These are phyloP conservation scores for Medicago truncatula DNA, from an alignment of 306 rosid species.

Conservation along the genomic window DNA sequence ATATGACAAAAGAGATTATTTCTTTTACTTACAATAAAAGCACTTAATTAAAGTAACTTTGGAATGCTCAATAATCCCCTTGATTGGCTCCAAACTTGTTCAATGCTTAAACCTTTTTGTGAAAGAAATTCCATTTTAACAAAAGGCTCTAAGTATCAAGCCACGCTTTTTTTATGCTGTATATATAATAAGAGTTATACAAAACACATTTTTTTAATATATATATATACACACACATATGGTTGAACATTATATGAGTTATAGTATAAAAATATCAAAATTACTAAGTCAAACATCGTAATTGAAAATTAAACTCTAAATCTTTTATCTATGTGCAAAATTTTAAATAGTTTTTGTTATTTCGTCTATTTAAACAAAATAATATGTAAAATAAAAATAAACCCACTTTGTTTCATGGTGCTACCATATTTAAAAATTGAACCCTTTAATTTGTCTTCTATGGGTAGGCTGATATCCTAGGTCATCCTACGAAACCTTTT, in stretches of 20 bases:
- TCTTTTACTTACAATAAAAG: not conserved
- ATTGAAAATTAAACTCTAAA: too few species aligned
- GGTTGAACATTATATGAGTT: too few species aligned
- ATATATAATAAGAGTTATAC: not conserved
- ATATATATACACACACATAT: too few species aligned
- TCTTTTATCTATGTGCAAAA: too few species aligned
- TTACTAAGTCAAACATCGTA: too few species aligned
- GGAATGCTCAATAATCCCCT: not conserved
- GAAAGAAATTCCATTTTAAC: not conserved
- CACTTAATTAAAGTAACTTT: not conserved
- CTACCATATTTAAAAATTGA: constrained; percentile 13
- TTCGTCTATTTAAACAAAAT: too few species aligned
- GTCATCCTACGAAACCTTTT: not conserved
- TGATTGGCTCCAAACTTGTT: not conserved
- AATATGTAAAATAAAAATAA: not conserved
- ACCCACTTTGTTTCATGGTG: not conserved
- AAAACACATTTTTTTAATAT: too few species aligned
- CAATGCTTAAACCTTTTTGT: not conserved
- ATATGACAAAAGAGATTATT: too few species aligned
- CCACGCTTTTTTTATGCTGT: not conserved
- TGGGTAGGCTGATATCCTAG: constrained; percentile 24
- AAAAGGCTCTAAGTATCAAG: not conserved
- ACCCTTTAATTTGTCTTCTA: constrained; percentile 30
- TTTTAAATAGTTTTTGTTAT: too few species aligned
- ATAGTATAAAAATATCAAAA: too few species aligned